Base-by-base conservation (phyloP, 768 basidiomycete genomes). In the Panus rudis region DNA sequence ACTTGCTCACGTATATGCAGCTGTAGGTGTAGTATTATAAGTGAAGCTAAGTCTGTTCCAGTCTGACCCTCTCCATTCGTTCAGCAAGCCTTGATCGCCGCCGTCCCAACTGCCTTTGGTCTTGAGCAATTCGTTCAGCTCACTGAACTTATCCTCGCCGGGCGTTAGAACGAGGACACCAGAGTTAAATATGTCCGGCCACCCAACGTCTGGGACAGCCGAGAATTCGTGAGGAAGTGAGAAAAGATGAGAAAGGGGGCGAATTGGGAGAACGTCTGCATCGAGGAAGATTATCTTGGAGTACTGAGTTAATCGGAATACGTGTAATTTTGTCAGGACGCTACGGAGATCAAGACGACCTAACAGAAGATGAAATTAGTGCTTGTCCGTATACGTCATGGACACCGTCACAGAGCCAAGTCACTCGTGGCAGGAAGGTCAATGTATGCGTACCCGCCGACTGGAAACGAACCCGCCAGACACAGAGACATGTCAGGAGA, bases 151-250 rank as follows among this genome's bases (percentile, higher is more conserved):
- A 49, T 82, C 79, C 52, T 86, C 75, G 8, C 81, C 79, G 1
- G 92, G 92, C 41, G 77, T 72, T 27, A 92, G 64, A 39, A 98
- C 92, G 65, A 99, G 75, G 35, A 98, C 82, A 28, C 96, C 96
- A 19, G 93, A 94, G 63, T 99, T 99, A 71, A 99, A 99, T 48
- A 96, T 93, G 64, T 99, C 96, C 30, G 96, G 96, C 96, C 96
- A 99, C 52, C 96, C 96, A 24, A 92, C 89, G 63, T 99, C 96
- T 10, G 96, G 92, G 6, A 83, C 87, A 7, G 96, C 96, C 31
- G 92, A 84, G 59, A 99, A 92, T 49, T 88, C 81, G 59, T 84
- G 71, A 4, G 84, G 76, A 37, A 86, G 64, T 25, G 73, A 70
- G 64, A 99, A 97, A n/a, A 99, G 79, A 64, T 94, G 92, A 26